Conservation (phyloP, 768 basidiomycete genomes). For the Auricularia auricula-judae region DNA sequence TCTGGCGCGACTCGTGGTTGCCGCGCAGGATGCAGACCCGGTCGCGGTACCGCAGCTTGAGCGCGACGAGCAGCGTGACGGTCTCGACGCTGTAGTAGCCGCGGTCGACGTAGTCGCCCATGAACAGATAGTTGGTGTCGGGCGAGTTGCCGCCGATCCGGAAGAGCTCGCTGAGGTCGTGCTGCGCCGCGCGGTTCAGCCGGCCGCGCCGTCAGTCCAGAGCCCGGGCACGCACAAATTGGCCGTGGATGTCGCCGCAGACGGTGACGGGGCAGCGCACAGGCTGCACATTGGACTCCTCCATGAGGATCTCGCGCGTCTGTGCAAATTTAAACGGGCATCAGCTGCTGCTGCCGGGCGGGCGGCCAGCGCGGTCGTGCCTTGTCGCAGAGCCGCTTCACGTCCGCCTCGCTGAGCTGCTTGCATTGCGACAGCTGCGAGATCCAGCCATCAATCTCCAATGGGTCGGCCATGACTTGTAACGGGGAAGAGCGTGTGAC, state of each 20-base stretch:
- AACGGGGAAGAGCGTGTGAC: background rate
- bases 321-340: slow-evolving; percentile 21
- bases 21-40: slow-evolving; percentile 96
- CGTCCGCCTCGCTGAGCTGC: slow-evolving; percentile 87
- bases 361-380: slow-evolving; percentile 34
- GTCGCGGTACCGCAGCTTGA: slow-evolving; percentile 96
- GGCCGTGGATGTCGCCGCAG: slow-evolving; percentile 98
- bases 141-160: slow-evolving; percentile 98
- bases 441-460: slow-evolving; percentile 94
- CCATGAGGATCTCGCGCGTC: slow-evolving; percentile 98
- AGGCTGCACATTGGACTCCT: slow-evolving; percentile 98
- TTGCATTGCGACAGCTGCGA: slow-evolving; percentile 95
- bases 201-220: background rate
- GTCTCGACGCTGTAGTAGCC: slow-evolving; percentile 99
- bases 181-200: slow-evolving; percentile 38
- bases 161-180: slow-evolving; percentile 98
- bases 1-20: slow-evolving; percentile 98
- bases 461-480: slow-evolving; percentile 18
- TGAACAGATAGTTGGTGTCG: slow-evolving; percentile 99
- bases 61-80: slow-evolving; percentile 89
- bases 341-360: slow-evolving; percentile 12
- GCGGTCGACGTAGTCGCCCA: slow-evolving; percentile 99
- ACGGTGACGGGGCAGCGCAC: slow-evolving; percentile 98
- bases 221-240: slow-evolving; percentile 70
- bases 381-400: slow-evolving; percentile 99